Conservation (phyloP, 352 stramenopile genomes). For the Phytophthora meadii region DNA sequence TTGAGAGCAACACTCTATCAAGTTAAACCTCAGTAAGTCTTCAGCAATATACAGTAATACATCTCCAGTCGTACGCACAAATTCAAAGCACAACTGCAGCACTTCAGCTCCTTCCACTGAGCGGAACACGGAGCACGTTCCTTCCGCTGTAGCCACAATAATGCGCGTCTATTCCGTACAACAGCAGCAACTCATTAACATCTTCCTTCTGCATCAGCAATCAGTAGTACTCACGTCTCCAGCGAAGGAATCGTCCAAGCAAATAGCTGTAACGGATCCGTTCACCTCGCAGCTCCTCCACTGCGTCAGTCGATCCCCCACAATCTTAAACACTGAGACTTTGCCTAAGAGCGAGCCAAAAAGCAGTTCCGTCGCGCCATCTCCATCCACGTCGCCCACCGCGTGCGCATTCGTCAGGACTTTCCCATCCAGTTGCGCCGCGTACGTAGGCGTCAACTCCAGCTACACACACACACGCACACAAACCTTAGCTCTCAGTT, state of each 20-base stretch:
- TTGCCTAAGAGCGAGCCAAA: slow-evolving; percentile 69
- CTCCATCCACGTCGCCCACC: slow-evolving; percentile 69
- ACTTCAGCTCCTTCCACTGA: slow-evolving; percentile 56
- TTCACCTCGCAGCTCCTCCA: slow-evolving; percentile 69
- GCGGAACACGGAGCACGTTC: slow-evolving; percentile 70
- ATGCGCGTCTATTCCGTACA: slow-evolving; percentile 49
- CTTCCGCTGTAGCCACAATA: slow-evolving; percentile 81
- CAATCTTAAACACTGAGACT: slow-evolving; percentile 79
- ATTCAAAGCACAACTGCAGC: slow-evolving; percentile 63
- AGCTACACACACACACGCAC: slow-evolving; percentile 45
- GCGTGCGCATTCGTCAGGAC: slow-evolving; percentile 76
- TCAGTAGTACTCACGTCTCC: slow-evolving; percentile 44
- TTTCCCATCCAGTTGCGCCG: slow-evolving; percentile 66
- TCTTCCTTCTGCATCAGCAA: not conserved
- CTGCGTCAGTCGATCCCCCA: slow-evolving; percentile 54
- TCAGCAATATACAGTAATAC: not conserved
- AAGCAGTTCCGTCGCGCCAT: slow-evolving; percentile 69
- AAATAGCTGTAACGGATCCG: slow-evolving; percentile 78
- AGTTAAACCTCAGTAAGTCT: slow-evolving; percentile 6
- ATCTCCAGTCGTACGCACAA: slow-evolving; percentile 51
- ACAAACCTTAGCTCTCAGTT: slow-evolving; percentile 3
- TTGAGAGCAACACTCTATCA: slow-evolving; percentile 73
- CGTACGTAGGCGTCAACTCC: slow-evolving; percentile 70
- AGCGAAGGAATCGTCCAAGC: slow-evolving; percentile 45
- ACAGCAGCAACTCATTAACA: slow-evolving; percentile 1